phyloP scores from a whole-genome alignment of 768 basidiomycete genomes.

The Tulasnella sp. region DNA sequence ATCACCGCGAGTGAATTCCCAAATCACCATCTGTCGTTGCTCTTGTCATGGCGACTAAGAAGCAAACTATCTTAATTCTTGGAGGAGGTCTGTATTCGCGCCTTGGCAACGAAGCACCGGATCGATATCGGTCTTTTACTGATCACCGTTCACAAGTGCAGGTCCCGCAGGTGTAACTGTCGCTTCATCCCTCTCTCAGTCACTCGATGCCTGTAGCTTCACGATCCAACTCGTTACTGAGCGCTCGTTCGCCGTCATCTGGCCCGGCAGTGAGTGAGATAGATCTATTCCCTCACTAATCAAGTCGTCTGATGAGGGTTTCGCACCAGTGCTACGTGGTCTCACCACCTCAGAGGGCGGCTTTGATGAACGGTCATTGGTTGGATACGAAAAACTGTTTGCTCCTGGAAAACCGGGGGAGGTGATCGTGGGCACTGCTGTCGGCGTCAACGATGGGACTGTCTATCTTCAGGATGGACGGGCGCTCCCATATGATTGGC shows the following conservation, averaged over 20 bases:
- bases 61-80: too few relatives aligned
- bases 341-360: conserved; percentile 37
- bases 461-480: conserved; percentile 20
- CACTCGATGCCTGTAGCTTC: conserved; percentile 39
- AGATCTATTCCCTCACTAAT: too few relatives aligned
- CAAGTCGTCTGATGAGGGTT: neutral
- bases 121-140: too few relatives aligned
- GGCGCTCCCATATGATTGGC: conserved; percentile 16
- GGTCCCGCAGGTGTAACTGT: conserved; percentile 33
- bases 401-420: conserved; percentile 36
- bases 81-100: too few relatives aligned
- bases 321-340: conserved; percentile 35
- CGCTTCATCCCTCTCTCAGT: conserved; percentile 39
- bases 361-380: conserved; percentile 37
- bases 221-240: conserved; percentile 46
- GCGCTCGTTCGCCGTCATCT: conserved; percentile 40
- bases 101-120: too few relatives aligned
- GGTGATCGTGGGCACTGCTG: conserved; percentile 29
- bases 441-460: conserved; percentile 31
- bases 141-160: too few relatives aligned
- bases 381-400: conserved; percentile 35
- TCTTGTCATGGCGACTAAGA: too few relatives aligned
- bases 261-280: conserved; percentile 31
- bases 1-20: too few relatives aligned
- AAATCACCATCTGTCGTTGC: too few relatives aligned